A percentile compares a stretch with the other conserved stretches of the same genome.
Evolutionary conservation across 2,329 filamentous ascomycete genomes (phyloP).

Genomic region (Aspergillus vadensis): DNA sequence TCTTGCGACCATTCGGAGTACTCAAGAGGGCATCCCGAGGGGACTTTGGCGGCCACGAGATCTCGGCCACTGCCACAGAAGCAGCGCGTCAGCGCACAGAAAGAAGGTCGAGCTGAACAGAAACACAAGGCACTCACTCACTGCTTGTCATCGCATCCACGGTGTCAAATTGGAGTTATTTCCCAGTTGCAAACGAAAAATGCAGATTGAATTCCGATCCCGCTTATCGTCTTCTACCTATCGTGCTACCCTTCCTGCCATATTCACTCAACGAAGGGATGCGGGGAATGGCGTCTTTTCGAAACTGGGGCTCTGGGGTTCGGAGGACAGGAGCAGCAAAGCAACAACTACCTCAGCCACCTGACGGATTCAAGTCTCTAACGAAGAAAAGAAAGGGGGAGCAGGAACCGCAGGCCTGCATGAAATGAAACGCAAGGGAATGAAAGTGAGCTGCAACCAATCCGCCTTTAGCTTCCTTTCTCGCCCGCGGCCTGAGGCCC

Average conservation of each 20-base stretch:
- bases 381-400: not conserved
- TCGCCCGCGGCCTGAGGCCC: slow-evolving; percentile 2
- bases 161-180: not conserved
- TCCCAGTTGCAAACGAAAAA: not conserved
- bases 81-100: not conserved
- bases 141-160: slow-evolving; percentile 25
- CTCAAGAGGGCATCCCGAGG: slow-evolving; percentile 64
- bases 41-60: slow-evolving; percentile 64
- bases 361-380: not conserved
- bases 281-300: slow-evolving; percentile 1
- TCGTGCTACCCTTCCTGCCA: slow-evolving; percentile 4
- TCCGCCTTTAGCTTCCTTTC: slow-evolving; percentile 2
- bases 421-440: slow-evolving; percentile 8
- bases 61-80: slow-evolving; percentile 42
- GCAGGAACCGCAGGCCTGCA: not conserved
- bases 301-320: not conserved
- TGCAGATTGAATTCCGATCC: not conserved
- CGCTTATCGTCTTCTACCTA: not conserved
- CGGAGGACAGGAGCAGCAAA: not conserved
- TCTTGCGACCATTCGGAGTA: slow-evolving; percentile 77
- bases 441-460: slow-evolving; percentile 3
- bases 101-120: not conserved
- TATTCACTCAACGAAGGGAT: slow-evolving; percentile 10
- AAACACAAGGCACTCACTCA: slow-evolving; percentile 18
- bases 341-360: not conserved